Percentiles rank a stretch among this genome's conserved stretches.
Conservation (phyloP, 2,329 filamentous ascomycete genomes). For the Tolypocladium nubicola region DNA sequence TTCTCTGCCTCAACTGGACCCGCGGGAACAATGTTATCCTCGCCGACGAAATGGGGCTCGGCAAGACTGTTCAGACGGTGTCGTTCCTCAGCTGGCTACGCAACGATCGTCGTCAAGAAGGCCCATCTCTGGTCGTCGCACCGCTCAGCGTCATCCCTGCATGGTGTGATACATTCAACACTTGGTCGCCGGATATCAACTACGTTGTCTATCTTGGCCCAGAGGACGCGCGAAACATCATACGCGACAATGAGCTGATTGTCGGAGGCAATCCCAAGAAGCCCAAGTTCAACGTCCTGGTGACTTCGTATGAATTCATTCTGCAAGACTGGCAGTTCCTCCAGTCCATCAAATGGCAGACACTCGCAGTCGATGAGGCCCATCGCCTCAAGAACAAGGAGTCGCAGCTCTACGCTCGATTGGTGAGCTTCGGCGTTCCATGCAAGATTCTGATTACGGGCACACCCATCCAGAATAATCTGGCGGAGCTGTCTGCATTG, state of each 20-base stretch:
- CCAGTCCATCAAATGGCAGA: slow-evolving; percentile 92
- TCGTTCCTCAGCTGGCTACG: slow-evolving; percentile 95
- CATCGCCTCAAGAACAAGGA: slow-evolving; percentile 95
- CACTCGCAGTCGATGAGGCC: slow-evolving; percentile 90
- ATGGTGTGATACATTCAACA: slow-evolving; percentile 96
- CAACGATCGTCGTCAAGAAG: slow-evolving; percentile 80
- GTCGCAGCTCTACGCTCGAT: slow-evolving; percentile 79
- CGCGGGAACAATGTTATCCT: slow-evolving; percentile 91
- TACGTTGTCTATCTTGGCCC: slow-evolving; percentile 96
- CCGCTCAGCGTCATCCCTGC: slow-evolving; percentile 94
- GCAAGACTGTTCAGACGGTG: slow-evolving; percentile 96
- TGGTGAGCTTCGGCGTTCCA: slow-evolving; percentile 78
- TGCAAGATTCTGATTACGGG: slow-evolving; percentile 90
- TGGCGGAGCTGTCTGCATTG: slow-evolving; percentile 82
- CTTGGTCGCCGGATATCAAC: slow-evolving; percentile 92
- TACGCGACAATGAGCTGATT: slow-evolving; percentile 82
- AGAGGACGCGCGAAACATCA: slow-evolving; percentile 73
- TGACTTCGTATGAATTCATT: slow-evolving; percentile 97
- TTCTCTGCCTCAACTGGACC: slow-evolving; percentile 92
- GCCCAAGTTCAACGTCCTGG: slow-evolving; percentile 92
- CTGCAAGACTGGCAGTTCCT: slow-evolving; percentile 76
- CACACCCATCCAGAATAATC: slow-evolving; percentile 93
- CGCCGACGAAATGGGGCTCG: slow-evolving; percentile 96
- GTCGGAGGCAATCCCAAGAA: slow-evolving; percentile 78
- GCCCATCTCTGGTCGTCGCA: slow-evolving; percentile 93